These are phyloP conservation scores for Leptographium galeiforme DNA, from an alignment of 2,329 filamentous ascomycete species.

Conservation along the genomic window DNA sequence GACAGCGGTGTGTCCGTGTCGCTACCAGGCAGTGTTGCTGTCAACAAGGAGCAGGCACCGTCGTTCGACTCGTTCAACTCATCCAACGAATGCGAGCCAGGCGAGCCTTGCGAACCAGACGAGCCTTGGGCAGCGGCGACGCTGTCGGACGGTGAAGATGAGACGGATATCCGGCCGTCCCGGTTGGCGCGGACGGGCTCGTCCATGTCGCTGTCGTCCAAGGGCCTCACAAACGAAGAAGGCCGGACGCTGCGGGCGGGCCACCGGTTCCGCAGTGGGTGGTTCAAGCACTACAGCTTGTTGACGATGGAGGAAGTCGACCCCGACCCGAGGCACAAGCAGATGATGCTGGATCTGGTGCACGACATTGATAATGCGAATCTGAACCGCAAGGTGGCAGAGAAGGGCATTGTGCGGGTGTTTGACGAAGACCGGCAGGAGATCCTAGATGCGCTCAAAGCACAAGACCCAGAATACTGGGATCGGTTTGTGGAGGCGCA, in stretches of 20 bases:
- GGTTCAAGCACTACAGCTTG: constrained; percentile 38
- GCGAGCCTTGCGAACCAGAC: constrained; percentile 7
- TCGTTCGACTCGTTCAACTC: constrained; percentile 6
- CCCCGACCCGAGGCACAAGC: constrained; percentile 34
- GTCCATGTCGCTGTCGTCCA: constrained; percentile 34
- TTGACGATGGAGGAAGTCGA: constrained; percentile 37
- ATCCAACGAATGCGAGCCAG: constrained; percentile 1
- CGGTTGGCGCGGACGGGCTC: constrained; percentile 37
- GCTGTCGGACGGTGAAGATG: constrained; percentile 35
- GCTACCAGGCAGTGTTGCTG: constrained; percentile 5
- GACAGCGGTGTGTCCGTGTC: constrained; percentile 18
- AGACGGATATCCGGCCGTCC: constrained; percentile 28
- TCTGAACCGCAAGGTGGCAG: constrained; percentile 36
- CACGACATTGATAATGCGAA: constrained; percentile 49
- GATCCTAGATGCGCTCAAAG: constrained; percentile 35
- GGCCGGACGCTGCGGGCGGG: constrained; percentile 41
- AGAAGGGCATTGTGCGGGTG: constrained; percentile 45
- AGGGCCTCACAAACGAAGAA: constrained; percentile 42
- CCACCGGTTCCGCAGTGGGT: constrained; percentile 40
- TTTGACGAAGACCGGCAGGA: constrained; percentile 45
- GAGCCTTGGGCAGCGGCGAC: constrained; percentile 8
- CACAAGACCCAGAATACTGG: constrained; percentile 54
- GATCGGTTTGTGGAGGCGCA: constrained; percentile 48
- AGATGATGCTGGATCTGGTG: constrained; percentile 47
- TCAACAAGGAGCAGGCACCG: constrained; percentile 9